These are phyloP conservation scores for Thecaphora frezii DNA, from an alignment of 1,284 basidiomycete genomes.

Conservation along the genomic window DNA sequence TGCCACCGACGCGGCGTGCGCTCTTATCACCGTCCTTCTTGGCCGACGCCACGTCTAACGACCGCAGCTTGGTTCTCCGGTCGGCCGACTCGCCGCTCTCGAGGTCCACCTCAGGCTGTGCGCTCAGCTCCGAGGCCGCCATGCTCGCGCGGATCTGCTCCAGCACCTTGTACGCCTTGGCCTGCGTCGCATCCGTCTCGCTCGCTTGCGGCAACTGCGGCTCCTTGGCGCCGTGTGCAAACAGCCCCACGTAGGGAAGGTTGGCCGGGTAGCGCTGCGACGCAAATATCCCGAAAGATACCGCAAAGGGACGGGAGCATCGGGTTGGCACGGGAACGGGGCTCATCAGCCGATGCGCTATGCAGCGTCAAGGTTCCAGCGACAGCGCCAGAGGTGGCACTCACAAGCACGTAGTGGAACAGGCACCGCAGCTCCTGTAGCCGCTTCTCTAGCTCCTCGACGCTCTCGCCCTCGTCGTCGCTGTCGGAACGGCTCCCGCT, in stretches of 20 bases:
- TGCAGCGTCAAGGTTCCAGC: too few relatives aligned
- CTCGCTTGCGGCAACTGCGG: constrained; percentile 11
- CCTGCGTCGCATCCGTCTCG: constrained; percentile 22
- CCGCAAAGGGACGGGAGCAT: neutral
- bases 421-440: constrained; percentile 13
- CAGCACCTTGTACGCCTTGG: constrained; percentile 25
- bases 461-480: constrained; percentile 17
- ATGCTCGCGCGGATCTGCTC: constrained; percentile 28
- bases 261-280: constrained; percentile 24
- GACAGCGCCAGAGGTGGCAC: neutral
- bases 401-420: constrained; percentile 24
- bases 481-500: constrained; percentile 2
- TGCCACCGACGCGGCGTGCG: too few relatives aligned
- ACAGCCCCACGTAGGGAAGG: constrained; percentile 36
- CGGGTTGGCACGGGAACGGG: too few relatives aligned
- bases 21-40: constrained; percentile 6
- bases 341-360: too few relatives aligned
- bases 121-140: constrained; percentile 20
- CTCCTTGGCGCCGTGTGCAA: constrained; percentile 15
- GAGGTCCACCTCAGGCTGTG: constrained; percentile 39
- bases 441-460: constrained; percentile 5
- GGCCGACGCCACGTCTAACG: neutral
- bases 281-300: neutral
- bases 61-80: constrained; percentile 8
- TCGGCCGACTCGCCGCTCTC: constrained; percentile 12